Conservation (phyloP, 2,329 filamentous ascomycete species). For the Gliomastix tumulicola region DNA sequence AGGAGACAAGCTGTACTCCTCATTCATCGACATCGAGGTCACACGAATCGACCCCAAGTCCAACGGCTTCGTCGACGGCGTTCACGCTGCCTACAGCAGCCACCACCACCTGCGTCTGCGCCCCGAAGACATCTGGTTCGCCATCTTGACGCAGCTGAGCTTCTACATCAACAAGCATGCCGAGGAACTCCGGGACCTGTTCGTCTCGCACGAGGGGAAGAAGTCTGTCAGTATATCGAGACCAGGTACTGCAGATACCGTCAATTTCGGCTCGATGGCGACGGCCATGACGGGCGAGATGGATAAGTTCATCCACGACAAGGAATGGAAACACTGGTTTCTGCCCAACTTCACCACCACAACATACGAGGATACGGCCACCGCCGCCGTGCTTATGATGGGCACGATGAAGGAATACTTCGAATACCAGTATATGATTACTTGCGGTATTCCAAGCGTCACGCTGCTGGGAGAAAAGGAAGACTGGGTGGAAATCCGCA, state of each 20-base stretch:
- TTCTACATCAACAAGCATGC: conserved; percentile 36
- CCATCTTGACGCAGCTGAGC: conserved; percentile 39
- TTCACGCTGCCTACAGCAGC: conserved; percentile 28
- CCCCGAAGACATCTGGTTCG: conserved; percentile 46
- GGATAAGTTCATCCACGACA: conserved; percentile 29
- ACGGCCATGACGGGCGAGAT: conserved; percentile 30
- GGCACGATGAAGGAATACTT: conserved; percentile 44
- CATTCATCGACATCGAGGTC: no score
- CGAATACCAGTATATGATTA: conserved; percentile 13
- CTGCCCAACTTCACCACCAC: conserved; percentile 46
- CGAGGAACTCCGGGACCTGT: conserved; percentile 29
- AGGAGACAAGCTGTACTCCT: no score
- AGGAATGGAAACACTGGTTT: conserved; percentile 35
- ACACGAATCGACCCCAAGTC: no score
- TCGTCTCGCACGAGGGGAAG: conserved; percentile 31
- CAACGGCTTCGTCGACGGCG: conserved; percentile 31
- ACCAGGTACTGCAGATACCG: background rate
- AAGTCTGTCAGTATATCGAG: background rate
- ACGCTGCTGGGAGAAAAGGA: conserved; percentile 37
- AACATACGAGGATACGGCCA: conserved; percentile 28
- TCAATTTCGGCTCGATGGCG: conserved; percentile 13
- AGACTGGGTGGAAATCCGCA: conserved; percentile 32
- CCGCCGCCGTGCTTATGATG: conserved; percentile 42
- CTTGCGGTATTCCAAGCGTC: conserved; percentile 43
- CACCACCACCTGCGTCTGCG: conserved; percentile 38